Conservation (phyloP, 1,284 basidiomycete genomes). For the Cutaneotrichosporon mucoides region DNA sequence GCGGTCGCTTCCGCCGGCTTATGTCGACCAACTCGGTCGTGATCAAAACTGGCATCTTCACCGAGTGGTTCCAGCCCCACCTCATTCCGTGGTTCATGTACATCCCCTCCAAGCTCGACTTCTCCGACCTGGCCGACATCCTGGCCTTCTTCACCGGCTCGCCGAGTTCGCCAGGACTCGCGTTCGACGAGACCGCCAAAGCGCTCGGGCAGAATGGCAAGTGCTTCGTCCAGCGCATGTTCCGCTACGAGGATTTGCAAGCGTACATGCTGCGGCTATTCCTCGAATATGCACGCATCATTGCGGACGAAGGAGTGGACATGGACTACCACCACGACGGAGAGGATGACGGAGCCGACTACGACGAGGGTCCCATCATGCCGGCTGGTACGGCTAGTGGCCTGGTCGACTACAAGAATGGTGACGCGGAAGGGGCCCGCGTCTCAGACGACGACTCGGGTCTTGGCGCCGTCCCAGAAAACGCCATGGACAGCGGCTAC, state of each 20-base stretch:
- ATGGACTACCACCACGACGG: slow-evolving; percentile 12
- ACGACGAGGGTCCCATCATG: no score
- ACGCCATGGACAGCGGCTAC: no score
- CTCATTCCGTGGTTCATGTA: slow-evolving; percentile 50
- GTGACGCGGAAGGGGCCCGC: no score
- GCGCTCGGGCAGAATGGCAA: slow-evolving; percentile 46
- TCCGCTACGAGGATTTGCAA: slow-evolving; percentile 47
- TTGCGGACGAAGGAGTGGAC: slow-evolving; percentile 10
- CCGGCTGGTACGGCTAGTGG: no score
- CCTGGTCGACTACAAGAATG: no score
- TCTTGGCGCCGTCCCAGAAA: no score
- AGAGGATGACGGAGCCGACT: no score
- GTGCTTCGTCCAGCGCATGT: slow-evolving; percentile 48
- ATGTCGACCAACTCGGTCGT: slow-evolving; percentile 51
- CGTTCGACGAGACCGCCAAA: slow-evolving; percentile 47
- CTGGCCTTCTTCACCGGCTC: slow-evolving; percentile 47
- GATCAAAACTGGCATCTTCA: slow-evolving; percentile 51
- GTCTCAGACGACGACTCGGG: no score
- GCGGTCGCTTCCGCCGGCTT: slow-evolving; percentile 42
- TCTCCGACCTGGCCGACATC: slow-evolving; percentile 45
- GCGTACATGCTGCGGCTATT: slow-evolving; percentile 49
- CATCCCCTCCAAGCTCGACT: slow-evolving; percentile 46
- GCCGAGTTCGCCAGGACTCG: slow-evolving; percentile 36
- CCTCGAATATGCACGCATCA: slow-evolving; percentile 42
- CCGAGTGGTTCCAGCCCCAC: slow-evolving; percentile 48